These are phyloP conservation scores for Cylindricascospora bacillispora DNA, from an alignment of 1,139 yeast species.

Conservation along the genomic window DNA sequence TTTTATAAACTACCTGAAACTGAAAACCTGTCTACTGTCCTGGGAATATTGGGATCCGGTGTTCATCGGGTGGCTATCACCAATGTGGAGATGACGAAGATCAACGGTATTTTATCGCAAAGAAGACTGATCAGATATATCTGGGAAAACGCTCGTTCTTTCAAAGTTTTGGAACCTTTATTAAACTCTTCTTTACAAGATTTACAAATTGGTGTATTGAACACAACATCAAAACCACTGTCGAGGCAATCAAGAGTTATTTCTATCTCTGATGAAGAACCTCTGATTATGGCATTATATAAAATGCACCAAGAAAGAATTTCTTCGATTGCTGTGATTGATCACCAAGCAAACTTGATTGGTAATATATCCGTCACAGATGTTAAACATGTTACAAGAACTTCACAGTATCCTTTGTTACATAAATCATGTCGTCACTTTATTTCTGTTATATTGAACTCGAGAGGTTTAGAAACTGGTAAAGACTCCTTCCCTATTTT, in stretches of 20 bases:
- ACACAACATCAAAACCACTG: conserved; percentile 20
- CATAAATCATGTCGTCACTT: conserved; percentile 79
- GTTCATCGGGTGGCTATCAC: conserved; percentile 87
- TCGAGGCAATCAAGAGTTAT: conserved; percentile 38
- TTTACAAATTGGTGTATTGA: conserved; percentile 23
- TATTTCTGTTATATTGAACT: conserved; percentile 71
- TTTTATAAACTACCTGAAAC: conserved; percentile 62
- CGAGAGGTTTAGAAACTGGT: conserved; percentile 72
- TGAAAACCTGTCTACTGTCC: conserved; percentile 59
- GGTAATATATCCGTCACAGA: conserved; percentile 94
- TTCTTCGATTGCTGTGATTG: conserved; percentile 90
- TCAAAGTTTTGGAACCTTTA: conserved; percentile 64
- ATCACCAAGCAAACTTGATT: conserved; percentile 54
- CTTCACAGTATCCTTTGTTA: conserved; percentile 71
- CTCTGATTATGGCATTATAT: conserved; percentile 71
- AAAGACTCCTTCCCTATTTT: conserved; percentile 95
- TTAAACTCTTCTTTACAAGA: conserved; percentile 42
- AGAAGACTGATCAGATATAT: conserved; percentile 69
- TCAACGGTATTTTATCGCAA: conserved; percentile 77
- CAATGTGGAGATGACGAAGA: conserved; percentile 34
- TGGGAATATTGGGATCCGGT: conserved; percentile 81
- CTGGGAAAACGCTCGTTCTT: conserved; percentile 86
- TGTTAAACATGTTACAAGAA: conserved; percentile 73
- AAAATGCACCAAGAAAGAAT: conserved; percentile 79
- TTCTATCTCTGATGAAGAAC: conserved; percentile 74